phyloP scores from a whole-genome alignment of 306 rosid species.

The Alnus glutinosa region DNA sequence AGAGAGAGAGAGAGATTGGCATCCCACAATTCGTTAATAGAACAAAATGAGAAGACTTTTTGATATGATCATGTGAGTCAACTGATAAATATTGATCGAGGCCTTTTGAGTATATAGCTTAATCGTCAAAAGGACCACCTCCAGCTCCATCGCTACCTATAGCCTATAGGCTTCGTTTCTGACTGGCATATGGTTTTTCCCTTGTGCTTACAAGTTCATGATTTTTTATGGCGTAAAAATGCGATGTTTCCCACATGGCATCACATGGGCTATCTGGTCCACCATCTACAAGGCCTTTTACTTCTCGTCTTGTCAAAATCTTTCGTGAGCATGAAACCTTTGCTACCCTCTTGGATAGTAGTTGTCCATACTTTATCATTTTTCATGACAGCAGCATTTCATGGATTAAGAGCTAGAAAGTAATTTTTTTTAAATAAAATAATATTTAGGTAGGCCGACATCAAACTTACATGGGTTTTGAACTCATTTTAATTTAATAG shows the following conservation, averaged over 20 bases:
- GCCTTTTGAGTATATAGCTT: no score
- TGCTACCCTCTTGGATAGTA: neutral
- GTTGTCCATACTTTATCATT: neutral
- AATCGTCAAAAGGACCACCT: slow-evolving; percentile 51
- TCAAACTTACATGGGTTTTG: no score
- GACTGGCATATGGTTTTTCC: slow-evolving; percentile 22
- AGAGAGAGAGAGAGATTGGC: no score
- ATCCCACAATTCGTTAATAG: no score
- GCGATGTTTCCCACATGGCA: slow-evolving; percentile 44
- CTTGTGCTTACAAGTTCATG: slow-evolving; percentile 11
- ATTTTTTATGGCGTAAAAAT: slow-evolving; percentile 24
- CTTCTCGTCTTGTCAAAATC: slow-evolving; percentile 47
- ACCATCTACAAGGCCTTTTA: slow-evolving; percentile 29
- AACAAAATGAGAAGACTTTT: no score
- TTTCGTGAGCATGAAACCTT: slow-evolving; percentile 5
- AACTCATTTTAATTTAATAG: no score
- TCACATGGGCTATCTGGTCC: slow-evolving; percentile 85
- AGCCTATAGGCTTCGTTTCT: no score
- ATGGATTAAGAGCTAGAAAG: neutral
- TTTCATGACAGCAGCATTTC: neutral
- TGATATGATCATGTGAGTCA: slow-evolving; percentile 33
- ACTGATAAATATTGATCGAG: slow-evolving; percentile 35
- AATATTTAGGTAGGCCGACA: no score
- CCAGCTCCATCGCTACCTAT: no score
- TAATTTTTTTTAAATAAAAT: no score